A percentile compares a stretch with the other conserved stretches of the same genome.
Evolutionary conservation across 2,329 filamentous ascomycete genomes (phyloP).

Genomic region (Ascochyta fabae): DNA sequence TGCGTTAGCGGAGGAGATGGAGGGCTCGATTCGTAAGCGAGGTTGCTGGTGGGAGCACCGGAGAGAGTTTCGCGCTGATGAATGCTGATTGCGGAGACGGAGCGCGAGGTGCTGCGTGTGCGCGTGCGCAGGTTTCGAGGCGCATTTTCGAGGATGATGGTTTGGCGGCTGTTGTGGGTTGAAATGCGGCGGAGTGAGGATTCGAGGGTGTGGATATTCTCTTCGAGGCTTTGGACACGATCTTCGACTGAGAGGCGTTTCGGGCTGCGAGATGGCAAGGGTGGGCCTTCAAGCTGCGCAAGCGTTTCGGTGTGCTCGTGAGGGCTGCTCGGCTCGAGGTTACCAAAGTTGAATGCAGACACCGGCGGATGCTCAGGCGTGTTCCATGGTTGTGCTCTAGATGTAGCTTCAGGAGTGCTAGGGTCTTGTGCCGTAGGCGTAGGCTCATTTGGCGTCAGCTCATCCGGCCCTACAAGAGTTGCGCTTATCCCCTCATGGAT

Average conservation of each 20-base stretch:
- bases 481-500: slow-evolving; percentile 32
- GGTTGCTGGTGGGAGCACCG: slow-evolving; percentile 3
- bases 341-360: slow-evolving; percentile 47
- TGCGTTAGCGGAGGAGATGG: slow-evolving; percentile 10
- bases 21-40: slow-evolving; percentile 9
- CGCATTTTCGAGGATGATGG: slow-evolving; percentile 48
- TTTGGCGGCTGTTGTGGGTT: slow-evolving; percentile 45
- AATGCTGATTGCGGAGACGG: slow-evolving; percentile 16
- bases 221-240: slow-evolving; percentile 43
- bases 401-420: slow-evolving; percentile 15
- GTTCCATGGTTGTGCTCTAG: slow-evolving; percentile 15
- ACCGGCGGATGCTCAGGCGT: slow-evolving; percentile 28
- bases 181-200: slow-evolving; percentile 42
- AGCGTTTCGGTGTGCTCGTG: slow-evolving; percentile 5
- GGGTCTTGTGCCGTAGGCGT: slow-evolving; percentile 17
- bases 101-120: slow-evolving; percentile 38
- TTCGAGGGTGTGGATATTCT: slow-evolving; percentile 39
- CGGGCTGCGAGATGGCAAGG: slow-evolving; percentile 18
- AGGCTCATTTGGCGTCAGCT: slow-evolving; percentile 20
- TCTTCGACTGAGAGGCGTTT: slow-evolving; percentile 43
- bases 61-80: slow-evolving; percentile 11
- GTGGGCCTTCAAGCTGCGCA: slow-evolving; percentile 19
- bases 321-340: slow-evolving; percentile 32
- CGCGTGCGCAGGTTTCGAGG: slow-evolving; percentile 43
- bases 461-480: slow-evolving; percentile 29